Percentiles rank a stretch among this genome's conserved stretches.
These are phyloP conservation scores for Centella asiatica DNA, from an alignment of 129 eudicot species.

Conservation along the genomic window DNA sequence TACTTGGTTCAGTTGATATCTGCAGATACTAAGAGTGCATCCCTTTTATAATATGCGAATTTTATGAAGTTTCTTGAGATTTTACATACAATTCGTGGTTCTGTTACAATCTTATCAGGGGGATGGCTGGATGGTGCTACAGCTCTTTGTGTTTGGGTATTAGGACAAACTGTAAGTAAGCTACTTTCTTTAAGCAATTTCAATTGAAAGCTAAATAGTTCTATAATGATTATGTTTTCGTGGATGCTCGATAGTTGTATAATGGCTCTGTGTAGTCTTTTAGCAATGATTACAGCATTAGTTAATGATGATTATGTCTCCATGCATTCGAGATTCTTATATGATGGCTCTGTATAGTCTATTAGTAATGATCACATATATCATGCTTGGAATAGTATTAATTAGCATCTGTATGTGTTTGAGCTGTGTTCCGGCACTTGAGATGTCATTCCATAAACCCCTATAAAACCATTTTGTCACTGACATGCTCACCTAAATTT, in stretches of 20 bases:
- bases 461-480: too few relatives aligned
- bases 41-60: background rate
- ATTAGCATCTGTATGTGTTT: background rate
- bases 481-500: background rate
- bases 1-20: background rate
- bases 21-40: too few relatives aligned
- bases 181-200: background rate
- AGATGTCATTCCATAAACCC: too few relatives aligned
- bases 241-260: background rate
- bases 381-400: background rate
- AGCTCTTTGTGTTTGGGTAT: slow-evolving; percentile 63
- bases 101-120: slow-evolving; percentile 25
- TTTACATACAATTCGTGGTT: background rate
- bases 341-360: too few relatives aligned
- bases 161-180: slow-evolving; percentile 52
- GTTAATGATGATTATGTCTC: background rate
- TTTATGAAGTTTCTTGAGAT: too few relatives aligned
- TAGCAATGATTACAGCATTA: background rate
- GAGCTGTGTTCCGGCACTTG: too few relatives aligned
- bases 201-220: background rate
- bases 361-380: too few relatives aligned
- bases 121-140: slow-evolving; percentile 81
- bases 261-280: background rate
- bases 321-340: background rate
- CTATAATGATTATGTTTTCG: background rate